Evolutionary conservation across 2,329 filamentous ascomycete genomes (phyloP).

Genomic region (Penicillium sp.): DNA sequence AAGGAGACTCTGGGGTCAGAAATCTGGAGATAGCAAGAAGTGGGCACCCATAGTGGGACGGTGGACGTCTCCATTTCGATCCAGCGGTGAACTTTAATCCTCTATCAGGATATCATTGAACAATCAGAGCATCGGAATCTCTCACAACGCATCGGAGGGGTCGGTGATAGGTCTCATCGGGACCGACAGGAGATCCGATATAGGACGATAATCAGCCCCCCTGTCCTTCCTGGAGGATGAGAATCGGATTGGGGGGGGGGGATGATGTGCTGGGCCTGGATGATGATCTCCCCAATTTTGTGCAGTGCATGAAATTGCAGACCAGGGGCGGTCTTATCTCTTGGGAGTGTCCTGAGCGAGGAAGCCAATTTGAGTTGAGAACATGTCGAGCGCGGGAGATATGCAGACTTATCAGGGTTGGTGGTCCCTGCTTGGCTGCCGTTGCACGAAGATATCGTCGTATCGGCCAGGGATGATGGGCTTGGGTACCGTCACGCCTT

Average conservation of each 20-base stretch:
- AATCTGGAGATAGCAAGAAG: conserved; percentile 31
- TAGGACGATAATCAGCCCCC: neutral
- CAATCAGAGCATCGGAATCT: conserved; percentile 3
- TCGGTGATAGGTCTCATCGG: conserved; percentile 1
- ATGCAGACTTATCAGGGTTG: conserved; percentile 25
- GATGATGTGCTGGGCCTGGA: conserved; percentile 7
- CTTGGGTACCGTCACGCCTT: conserved; percentile 34
- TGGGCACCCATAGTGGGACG: neutral
- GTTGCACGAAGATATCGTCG: conserved; percentile 7
- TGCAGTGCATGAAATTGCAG: conserved; percentile 1
- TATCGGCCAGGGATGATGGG: conserved; percentile 22
- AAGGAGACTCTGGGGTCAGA: conserved; percentile 27
- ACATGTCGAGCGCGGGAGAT: conserved; percentile 5
- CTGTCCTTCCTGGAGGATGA: neutral
- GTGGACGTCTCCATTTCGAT: neutral
- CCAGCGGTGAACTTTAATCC: neutral
- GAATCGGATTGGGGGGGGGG: neutral
- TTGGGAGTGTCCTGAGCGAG: neutral
- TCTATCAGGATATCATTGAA: neutral
- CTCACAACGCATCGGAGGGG: neutral
- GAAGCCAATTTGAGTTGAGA: neutral
- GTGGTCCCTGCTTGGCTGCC: neutral
- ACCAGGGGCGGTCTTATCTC: conserved; percentile 23
- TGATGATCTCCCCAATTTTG: conserved; percentile 12
- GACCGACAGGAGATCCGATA: conserved; percentile 3